A percentile compares a stretch with the other conserved stretches of the same genome.
phyloP scores from a whole-genome alignment of 2,329 filamentous ascomycete species.

The Diaporthe amygdali region DNA sequence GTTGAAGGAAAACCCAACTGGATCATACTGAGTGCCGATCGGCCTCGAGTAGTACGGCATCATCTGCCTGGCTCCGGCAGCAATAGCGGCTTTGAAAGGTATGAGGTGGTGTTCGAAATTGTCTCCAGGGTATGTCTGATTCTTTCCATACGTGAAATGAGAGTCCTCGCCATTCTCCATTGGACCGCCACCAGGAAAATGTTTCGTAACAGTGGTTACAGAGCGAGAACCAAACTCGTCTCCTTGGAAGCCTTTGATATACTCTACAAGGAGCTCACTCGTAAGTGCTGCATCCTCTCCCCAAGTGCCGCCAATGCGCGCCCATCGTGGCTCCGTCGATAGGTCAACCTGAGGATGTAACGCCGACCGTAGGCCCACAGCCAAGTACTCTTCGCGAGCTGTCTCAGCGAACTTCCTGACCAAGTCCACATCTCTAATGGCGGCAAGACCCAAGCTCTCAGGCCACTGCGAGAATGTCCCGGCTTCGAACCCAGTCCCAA shows the following conservation, averaged over 20 bases:
- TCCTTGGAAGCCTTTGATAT: constrained; percentile 52
- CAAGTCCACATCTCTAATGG: constrained; percentile 47
- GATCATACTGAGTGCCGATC: constrained; percentile 49
- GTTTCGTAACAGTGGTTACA: constrained; percentile 56
- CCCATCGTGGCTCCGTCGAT: constrained; percentile 56
- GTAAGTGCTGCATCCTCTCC: constrained; percentile 53
- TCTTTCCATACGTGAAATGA: constrained; percentile 58
- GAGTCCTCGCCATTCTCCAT: constrained; percentile 56
- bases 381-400: constrained; percentile 50
- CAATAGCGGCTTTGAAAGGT: constrained; percentile 55
- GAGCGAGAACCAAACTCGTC: constrained; percentile 42
- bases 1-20: constrained; percentile 57
- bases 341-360: constrained; percentile 58
- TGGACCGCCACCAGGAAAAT: constrained; percentile 57
- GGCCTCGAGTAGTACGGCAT: constrained; percentile 44
- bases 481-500: constrained; percentile 48
- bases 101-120: constrained; percentile 56
- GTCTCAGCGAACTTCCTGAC: constrained; percentile 54
- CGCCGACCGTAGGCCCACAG: constrained; percentile 48
- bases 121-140: constrained; percentile 53
- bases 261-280: constrained; percentile 43
- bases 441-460: constrained; percentile 54
- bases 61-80: constrained; percentile 54
- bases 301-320: constrained; percentile 49
- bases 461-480: constrained; percentile 57